Base-by-base conservation (phyloP, 202 grass and related monocot genomes). In the Thinopyrum obtusiflorum region DNA sequence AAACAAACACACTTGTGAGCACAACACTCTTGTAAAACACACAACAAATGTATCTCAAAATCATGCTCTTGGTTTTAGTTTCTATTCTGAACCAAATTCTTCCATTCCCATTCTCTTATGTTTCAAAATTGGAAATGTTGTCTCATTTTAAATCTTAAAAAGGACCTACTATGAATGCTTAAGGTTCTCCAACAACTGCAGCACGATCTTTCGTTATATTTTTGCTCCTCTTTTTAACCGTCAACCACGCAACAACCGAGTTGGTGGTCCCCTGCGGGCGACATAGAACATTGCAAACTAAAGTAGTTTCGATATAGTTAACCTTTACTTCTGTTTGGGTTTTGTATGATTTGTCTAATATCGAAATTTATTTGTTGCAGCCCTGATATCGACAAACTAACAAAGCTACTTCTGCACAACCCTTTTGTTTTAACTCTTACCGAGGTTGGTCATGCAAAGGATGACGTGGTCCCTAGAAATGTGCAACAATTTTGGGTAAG, bases 371-470 rank as follows among this genome's bases (percentile, higher is more conserved):
- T 53, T 27, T 70, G 5, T 64, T 70, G 70, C 88, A 98, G 96
- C 80, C 53, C 89, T 83, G 93, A 95, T 91, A 85, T 98, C 9
- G 91, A 95, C 37, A 95, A 91, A 74, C 87, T 98, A 86, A 95
- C 92, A 62, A 95, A 95, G 80, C 91, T 98, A 75, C 88, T 98
- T 79, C 83, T 98, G 89, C 96, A 98, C 62, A 94, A 98, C 74
- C 96, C 96, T 68, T 88, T 94, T 84, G 76, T 88, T 80, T 51
- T 98, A 79, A 98, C 91, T 86, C 91, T 98, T 44, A 91, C 89
- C 57, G 96, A 94, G 92, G 88, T 86, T 88, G 86, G 91, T 21
- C 62, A 73, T 26, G 79, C 84, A 1, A 95, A 92, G 63, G 91
- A 95, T 89, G 93, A 92, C 9, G 67, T 95, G 60, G 89, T 98